phyloP scores from a whole-genome alignment of 352 stramenopile genomes.

The Phytophthora aleatoria region DNA sequence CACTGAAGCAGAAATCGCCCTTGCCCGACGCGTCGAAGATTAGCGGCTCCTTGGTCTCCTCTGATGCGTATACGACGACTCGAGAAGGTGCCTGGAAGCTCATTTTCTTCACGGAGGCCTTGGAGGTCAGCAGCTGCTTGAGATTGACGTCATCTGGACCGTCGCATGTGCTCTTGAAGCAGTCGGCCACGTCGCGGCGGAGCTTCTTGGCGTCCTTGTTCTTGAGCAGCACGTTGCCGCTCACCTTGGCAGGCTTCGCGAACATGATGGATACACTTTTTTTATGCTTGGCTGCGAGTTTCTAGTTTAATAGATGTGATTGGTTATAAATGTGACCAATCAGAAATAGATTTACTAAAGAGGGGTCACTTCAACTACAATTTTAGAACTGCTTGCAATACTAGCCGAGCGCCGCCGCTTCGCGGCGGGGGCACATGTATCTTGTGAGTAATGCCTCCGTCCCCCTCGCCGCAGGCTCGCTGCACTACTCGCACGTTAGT shows the following conservation, averaged over 20 bases:
- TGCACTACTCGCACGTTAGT: too few relatives aligned
- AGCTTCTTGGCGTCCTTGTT: conserved; percentile 90
- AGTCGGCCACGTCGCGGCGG: conserved; percentile 54
- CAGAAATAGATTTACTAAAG: conserved; percentile 3
- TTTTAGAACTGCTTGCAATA: neutral
- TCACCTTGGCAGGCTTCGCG: conserved; percentile 76
- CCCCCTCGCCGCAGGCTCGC: too few relatives aligned
- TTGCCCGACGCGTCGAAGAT: conserved; percentile 79
- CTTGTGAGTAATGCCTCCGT: too few relatives aligned
- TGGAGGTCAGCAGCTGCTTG: conserved; percentile 48
- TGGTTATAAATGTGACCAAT: conserved; percentile 5
- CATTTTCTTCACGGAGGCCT: conserved; percentile 70
- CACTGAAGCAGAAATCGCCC: conserved; percentile 60
- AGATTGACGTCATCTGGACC: conserved; percentile 44
- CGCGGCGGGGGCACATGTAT: too few relatives aligned
- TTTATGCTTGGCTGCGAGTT: neutral
- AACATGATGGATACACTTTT: conserved; percentile 58
- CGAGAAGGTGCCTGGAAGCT: conserved; percentile 79
- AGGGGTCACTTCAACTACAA: conserved; percentile 1
- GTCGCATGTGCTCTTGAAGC: conserved; percentile 36
- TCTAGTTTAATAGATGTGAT: neutral
- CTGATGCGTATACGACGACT: conserved; percentile 69
- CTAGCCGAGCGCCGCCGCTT: too few relatives aligned
- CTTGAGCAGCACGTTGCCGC: conserved; percentile 81
- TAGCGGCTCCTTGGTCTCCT: conserved; percentile 65